These are phyloP conservation scores for Candida sanyaensis DNA, from an alignment of 1,139 yeast species.

Conservation along the genomic window DNA sequence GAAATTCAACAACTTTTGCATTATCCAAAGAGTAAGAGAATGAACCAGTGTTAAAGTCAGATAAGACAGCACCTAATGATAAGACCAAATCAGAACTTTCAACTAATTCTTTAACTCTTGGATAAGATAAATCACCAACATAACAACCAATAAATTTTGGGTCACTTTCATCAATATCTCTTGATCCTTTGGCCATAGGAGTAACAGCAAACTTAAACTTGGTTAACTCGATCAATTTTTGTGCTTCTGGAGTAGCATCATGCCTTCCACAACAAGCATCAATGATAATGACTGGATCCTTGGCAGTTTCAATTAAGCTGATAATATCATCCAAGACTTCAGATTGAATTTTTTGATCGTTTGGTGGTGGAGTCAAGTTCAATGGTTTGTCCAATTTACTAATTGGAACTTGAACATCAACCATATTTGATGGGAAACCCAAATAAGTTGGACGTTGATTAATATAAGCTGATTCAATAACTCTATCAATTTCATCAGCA, in stretches of 20 bases:
- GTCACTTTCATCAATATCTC: constrained; percentile 58
- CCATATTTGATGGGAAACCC: constrained; percentile 82
- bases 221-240: constrained; percentile 62
- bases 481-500: constrained; percentile 69
- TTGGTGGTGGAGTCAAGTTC: constrained; percentile 59
- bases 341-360: constrained; percentile 68
- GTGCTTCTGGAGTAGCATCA: constrained; percentile 62
- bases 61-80: constrained; percentile 78
- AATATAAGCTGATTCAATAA: constrained; percentile 70
- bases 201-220: constrained; percentile 85
- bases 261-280: constrained; percentile 90
- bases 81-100: constrained; percentile 76
- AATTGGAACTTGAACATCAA: constrained; percentile 62
- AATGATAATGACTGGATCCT: constrained; percentile 73
- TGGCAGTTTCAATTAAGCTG: constrained; percentile 53
- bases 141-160: not conserved
- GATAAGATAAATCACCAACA: constrained; percentile 28
- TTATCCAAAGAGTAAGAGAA: constrained; percentile 82
- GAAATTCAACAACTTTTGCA: constrained; percentile 81
- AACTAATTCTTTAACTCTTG: constrained; percentile 59
- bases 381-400: constrained; percentile 61
- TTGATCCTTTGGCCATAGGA: constrained; percentile 87
- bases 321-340: constrained; percentile 67
- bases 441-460: constrained; percentile 82
- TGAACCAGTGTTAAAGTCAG: constrained; percentile 90